These are phyloP conservation scores for Mortierella polycephala DNA, from an alignment of 371 early-diverging fungal genomes.

Conservation along the genomic window DNA sequence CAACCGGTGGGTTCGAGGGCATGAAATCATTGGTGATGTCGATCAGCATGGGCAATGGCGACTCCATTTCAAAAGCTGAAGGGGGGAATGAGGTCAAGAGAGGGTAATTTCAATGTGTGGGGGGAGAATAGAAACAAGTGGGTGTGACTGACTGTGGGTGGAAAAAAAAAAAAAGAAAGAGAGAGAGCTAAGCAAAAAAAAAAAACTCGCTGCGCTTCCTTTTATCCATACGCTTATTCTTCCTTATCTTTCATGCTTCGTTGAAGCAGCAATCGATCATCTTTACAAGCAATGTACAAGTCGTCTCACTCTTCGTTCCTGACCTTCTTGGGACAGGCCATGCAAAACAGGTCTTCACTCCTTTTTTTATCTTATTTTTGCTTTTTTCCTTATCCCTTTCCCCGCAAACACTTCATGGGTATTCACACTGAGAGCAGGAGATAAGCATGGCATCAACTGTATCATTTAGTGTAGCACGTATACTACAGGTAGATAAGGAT, in stretches of 20 bases:
- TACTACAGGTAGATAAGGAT: no score
- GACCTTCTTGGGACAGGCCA: constrained; percentile 1
- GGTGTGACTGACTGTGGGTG: not conserved
- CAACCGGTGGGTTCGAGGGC: no score
- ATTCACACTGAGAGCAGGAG: not conserved
- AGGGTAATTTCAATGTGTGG: not conserved
- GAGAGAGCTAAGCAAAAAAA: not conserved
- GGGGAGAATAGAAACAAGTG: not conserved
- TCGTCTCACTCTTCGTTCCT: not conserved
- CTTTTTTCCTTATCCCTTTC: not conserved
- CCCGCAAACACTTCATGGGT: not conserved
- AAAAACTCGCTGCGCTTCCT: not conserved
- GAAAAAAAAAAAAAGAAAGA: not conserved
- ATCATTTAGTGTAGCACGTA: no score
- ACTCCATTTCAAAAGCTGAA: no score
- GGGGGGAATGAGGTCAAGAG: no score
- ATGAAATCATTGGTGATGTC: no score
- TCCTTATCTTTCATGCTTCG: not conserved
- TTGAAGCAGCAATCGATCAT: not conserved
- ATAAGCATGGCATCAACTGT: not conserved
- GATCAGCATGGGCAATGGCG: no score
- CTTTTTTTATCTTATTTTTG: not conserved
- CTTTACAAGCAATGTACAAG: no score
- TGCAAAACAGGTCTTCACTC: not conserved
- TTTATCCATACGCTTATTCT: no score